A percentile compares a stretch with the other conserved stretches of the same genome.
Evolutionary conservation across 768 basidiomycete genomes (phyloP).

Genomic region (Lactifluus piperatus): DNA sequence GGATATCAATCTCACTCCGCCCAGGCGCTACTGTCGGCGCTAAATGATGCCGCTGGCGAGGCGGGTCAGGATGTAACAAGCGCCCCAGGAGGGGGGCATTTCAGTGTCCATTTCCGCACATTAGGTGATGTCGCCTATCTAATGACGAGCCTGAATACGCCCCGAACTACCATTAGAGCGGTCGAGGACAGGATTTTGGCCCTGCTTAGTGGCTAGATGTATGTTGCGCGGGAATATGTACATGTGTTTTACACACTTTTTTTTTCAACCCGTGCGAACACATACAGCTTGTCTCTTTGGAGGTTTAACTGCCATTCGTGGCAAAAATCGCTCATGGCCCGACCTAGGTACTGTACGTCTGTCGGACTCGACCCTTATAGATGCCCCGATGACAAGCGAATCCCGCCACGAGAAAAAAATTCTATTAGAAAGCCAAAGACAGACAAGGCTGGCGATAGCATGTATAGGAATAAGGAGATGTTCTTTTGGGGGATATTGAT

Average conservation of each 20-base stretch:
- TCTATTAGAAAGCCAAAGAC: not conserved
- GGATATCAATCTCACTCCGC: conserved; percentile 57
- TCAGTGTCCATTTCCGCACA: conserved; percentile 77
- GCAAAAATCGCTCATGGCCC: not conserved
- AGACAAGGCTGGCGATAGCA: not conserved
- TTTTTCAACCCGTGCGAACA: no score
- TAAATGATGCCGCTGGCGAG: conserved; percentile 31
- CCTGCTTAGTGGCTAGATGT: conserved; percentile 19
- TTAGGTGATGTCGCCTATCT: conserved; percentile 90
- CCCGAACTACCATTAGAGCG: conserved; percentile 40
- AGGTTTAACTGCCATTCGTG: conserved; percentile 2
- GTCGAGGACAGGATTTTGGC: conserved; percentile 57
- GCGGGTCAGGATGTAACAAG: conserved; percentile 27
- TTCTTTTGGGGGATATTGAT: not conserved
- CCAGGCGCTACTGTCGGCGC: conserved; percentile 43
- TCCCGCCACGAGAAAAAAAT: not conserved
- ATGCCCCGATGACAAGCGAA: not conserved
- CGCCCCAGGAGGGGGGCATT: conserved; percentile 46
- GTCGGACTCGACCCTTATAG: not conserved
- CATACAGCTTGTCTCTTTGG: conserved; percentile 1
- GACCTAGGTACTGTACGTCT: not conserved
- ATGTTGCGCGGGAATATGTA: not conserved
- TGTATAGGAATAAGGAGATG: conserved; percentile 3
- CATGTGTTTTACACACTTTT: not conserved
- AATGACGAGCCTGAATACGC: conserved; percentile 81